Evolutionary conservation across 148 eudicot genomes (phyloP).

Genomic region (Rhododendron griersonianum): DNA sequence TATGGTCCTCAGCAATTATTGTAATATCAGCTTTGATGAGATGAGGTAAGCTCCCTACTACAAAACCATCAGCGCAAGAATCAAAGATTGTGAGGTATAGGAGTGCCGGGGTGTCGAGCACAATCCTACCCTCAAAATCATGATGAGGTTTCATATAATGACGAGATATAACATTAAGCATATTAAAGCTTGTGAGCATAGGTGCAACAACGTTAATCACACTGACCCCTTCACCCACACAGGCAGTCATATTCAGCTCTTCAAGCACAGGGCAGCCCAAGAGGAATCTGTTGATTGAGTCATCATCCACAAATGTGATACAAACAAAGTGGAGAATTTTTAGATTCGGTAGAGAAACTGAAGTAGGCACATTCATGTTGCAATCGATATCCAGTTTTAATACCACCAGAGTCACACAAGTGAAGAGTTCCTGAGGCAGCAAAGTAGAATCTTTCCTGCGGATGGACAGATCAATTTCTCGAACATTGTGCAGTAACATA

Average conservation of each 20-base stretch:
- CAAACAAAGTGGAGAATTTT: neutral
- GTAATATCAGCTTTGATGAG: slow-evolving; percentile 10
- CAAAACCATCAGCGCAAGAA: neutral
- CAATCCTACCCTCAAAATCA: neutral
- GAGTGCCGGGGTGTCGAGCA: neutral
- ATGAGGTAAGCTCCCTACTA: neutral
- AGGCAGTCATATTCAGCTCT: neutral
- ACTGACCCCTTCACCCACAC: neutral
- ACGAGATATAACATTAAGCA: neutral
- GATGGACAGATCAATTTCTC: slow-evolving; percentile 12
- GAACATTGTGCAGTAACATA: neutral
- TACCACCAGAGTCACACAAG: slow-evolving; percentile 11
- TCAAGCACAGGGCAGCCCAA: slow-evolving; percentile 11
- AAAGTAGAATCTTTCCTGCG: neutral
- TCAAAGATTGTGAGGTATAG: neutral
- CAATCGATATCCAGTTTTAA: neutral
- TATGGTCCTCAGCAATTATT: too few species aligned
- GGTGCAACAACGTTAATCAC: slow-evolving; percentile 7
- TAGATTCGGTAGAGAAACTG: slow-evolving; percentile 12
- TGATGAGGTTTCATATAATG: neutral
- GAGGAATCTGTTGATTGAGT: neutral
- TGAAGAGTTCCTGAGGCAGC: neutral
- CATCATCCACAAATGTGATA: neutral
- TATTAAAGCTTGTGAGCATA: neutral
- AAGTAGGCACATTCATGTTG: slow-evolving; percentile 5